Evolutionary conservation across 78 protist genomes (phyloP).

Genomic region (Creolimax fragrantissima): DNA sequence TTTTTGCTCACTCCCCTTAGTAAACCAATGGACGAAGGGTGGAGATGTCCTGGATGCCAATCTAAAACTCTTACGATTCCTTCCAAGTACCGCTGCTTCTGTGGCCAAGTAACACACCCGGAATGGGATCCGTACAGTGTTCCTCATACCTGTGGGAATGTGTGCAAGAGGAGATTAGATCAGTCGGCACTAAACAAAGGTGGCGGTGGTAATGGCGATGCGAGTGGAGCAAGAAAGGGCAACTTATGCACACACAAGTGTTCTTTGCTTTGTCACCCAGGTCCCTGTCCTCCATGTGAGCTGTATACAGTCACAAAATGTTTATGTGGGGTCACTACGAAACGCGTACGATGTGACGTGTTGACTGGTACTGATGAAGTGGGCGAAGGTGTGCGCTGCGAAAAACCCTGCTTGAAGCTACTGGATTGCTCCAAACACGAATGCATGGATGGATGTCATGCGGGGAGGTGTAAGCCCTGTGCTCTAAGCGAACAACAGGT

Average conservation of each 20-base stretch:
- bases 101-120: neutral
- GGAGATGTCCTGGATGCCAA: conserved; percentile 4
- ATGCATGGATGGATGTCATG: neutral
- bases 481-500: neutral
- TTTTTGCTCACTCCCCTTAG: neutral
- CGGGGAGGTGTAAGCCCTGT: neutral
- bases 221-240: neutral
- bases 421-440: neutral
- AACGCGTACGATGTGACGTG: neutral
- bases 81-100: neutral
- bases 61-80: neutral
- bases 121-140: neutral
- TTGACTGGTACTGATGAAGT: neutral
- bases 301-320: neutral
- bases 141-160: neutral
- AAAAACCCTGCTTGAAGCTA: neutral
- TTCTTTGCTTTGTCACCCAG: neutral
- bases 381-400: neutral
- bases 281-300: neutral
- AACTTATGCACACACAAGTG: neutral
- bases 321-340: neutral
- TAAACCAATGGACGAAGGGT: neutral
- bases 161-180: neutral
- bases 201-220: neutral
- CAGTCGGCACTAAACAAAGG: too few species aligned